phyloP scores from a whole-genome alignment of 2,329 filamentous ascomycete species.

The Aspergillus felis region DNA sequence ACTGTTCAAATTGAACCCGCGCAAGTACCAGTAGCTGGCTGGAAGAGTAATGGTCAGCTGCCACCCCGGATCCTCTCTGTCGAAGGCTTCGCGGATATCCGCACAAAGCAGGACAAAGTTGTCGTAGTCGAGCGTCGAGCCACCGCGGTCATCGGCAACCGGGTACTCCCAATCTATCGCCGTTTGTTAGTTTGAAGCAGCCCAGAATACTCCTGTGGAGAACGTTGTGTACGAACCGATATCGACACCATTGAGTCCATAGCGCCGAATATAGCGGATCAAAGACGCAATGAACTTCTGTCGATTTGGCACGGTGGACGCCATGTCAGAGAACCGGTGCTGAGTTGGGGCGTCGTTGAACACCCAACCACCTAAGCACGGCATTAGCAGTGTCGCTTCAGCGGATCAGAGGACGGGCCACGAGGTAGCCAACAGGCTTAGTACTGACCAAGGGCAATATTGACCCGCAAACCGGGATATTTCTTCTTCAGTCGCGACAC shows the following conservation, averaged over 20 bases:
- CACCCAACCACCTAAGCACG: neutral
- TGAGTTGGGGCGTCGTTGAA: neutral
- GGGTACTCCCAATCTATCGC: slow-evolving; percentile 15
- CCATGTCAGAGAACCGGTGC: neutral
- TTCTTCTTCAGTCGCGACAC: neutral
- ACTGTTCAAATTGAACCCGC: slow-evolving; percentile 8
- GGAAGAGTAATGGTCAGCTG: slow-evolving; percentile 10
- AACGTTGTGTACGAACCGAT: neutral
- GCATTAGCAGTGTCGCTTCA: neutral
- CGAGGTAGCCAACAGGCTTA: neutral
- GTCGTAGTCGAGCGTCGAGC: slow-evolving; percentile 4
- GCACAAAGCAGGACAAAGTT: slow-evolving; percentile 8
- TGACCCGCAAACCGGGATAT: neutral
- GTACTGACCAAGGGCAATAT: neutral
- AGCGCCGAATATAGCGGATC: neutral
- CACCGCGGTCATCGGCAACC: slow-evolving; percentile 8
- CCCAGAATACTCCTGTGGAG: neutral
- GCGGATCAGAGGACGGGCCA: no score
- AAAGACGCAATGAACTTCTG: neutral
- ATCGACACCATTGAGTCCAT: neutral
- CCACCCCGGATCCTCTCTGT: slow-evolving; percentile 1
- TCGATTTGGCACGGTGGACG: neutral
- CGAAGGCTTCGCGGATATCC: slow-evolving; percentile 1
- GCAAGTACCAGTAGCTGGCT: slow-evolving; percentile 13
- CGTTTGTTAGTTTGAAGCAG: neutral